Evolutionary conservation across 352 stramenopile species (phyloP).

Genomic region (Globisporangium acanthophoron): DNA sequence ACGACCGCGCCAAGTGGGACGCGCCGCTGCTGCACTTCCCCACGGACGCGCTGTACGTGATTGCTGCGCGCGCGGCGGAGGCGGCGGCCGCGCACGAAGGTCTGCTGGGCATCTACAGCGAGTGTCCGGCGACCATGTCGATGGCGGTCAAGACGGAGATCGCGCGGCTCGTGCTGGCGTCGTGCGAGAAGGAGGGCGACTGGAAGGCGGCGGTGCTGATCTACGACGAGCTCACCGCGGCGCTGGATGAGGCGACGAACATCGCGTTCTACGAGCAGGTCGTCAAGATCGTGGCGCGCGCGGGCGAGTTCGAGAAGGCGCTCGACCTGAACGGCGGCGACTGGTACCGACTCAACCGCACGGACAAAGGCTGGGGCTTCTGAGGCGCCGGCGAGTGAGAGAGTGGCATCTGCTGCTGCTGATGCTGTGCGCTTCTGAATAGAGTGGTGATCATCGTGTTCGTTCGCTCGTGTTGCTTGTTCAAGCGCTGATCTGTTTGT

Average conservation of each 20-base stretch:
- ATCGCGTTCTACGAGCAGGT: constrained; percentile 76
- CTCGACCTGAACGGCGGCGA: constrained; percentile 79
- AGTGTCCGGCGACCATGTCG: constrained; percentile 34
- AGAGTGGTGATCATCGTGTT: neutral
- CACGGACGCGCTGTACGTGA: constrained; percentile 55
- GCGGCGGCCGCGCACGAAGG: constrained; percentile 49
- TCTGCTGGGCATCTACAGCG: constrained; percentile 54
- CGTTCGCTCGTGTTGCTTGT: neutral
- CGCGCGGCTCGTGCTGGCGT: constrained; percentile 39
- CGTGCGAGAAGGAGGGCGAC: constrained; percentile 57
- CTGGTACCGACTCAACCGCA: constrained; percentile 82
- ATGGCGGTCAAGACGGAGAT: constrained; percentile 52
- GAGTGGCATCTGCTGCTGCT: neutral
- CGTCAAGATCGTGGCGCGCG: constrained; percentile 76
- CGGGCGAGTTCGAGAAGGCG: constrained; percentile 79
- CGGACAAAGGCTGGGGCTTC: constrained; percentile 57
- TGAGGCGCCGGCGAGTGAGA: neutral
- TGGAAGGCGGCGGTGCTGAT: constrained; percentile 72
- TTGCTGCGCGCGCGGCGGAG: constrained; percentile 45
- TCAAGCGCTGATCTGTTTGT: neutral
- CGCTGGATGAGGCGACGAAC: constrained; percentile 52
- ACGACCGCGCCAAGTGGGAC: constrained; percentile 31
- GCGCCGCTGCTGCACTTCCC: constrained; percentile 66
- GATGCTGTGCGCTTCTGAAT: neutral
- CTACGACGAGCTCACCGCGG: constrained; percentile 65